A percentile compares a stretch with the other conserved stretches of the same genome.
phyloP scores from a whole-genome alignment of 2,329 filamentous ascomycete species.

The Rhynchosporium secalis region DNA sequence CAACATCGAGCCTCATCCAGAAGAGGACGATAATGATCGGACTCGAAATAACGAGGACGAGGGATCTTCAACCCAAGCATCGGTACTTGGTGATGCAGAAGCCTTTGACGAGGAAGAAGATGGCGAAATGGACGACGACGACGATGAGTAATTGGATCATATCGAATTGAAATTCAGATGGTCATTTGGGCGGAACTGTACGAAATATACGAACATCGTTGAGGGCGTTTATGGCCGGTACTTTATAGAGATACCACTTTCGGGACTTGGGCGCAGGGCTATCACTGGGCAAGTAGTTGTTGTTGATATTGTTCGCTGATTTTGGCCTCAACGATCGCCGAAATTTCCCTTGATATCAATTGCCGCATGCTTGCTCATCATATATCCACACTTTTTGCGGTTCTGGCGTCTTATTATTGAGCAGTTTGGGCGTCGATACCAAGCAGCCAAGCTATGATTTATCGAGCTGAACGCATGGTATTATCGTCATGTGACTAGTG shows the following conservation, averaged over 20 bases:
- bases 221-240: not conserved
- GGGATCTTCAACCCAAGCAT: constrained; percentile 28
- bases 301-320: not conserved
- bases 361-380: not conserved
- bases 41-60: constrained; percentile 29
- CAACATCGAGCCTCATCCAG: constrained; percentile 29
- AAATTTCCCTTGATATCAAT: not conserved
- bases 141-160: constrained; percentile 23
- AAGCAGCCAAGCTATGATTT: too few species aligned
- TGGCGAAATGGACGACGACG: constrained; percentile 32
- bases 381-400: too few species aligned
- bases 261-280: not conserved
- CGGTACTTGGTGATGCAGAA: constrained; percentile 32
- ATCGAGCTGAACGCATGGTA: not conserved
- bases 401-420: too few species aligned
- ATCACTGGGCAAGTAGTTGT: too few species aligned
- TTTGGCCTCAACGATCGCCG: not conserved
- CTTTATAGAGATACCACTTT: constrained; percentile 2
- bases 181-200: too few species aligned
- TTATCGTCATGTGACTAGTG: constrained; percentile 6
- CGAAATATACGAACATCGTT: not conserved
- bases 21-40: constrained; percentile 35
- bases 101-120: constrained; percentile 37
- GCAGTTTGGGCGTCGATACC: too few species aligned
- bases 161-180: not conserved